Evolutionary conservation across 179 eudicot genomes (phyloP).

Genomic region (Silene noctiflora): DNA sequence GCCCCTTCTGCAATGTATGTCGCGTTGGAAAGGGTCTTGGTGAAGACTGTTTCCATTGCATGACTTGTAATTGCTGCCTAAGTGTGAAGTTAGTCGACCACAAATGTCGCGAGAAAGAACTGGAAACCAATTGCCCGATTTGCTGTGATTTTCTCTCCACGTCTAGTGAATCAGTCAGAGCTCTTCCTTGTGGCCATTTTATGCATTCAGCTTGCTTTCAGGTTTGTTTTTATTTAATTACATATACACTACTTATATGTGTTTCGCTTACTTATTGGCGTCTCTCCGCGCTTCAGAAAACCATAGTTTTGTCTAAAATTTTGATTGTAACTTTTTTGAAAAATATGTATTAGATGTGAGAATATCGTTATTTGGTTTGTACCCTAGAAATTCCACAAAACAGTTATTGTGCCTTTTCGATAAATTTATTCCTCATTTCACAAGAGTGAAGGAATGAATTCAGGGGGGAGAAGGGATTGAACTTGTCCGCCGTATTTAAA

Average conservation of each 20-base stretch:
- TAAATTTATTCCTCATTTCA: not conserved
- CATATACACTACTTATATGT: not conserved
- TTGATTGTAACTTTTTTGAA: not conserved
- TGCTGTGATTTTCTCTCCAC: conserved; percentile 97
- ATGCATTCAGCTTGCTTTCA: conserved; percentile 99
- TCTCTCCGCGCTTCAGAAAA: not conserved
- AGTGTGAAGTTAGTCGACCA: conserved; percentile 69
- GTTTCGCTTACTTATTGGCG: not conserved
- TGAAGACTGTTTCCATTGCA: conserved; percentile 85
- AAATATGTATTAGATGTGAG: not conserved
- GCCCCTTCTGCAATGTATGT: conserved; percentile 95
- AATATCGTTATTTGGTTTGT: no score
- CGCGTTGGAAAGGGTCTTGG: conserved; percentile 94
- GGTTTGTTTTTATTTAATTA: conserved; percentile 41
- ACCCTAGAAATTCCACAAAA: no score
- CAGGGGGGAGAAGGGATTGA: no score
- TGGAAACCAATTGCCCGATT: conserved; percentile 94
- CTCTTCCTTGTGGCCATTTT: conserved; percentile 94
- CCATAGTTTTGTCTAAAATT: not conserved
- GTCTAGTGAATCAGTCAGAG: conserved; percentile 81
- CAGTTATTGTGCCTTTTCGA: not conserved
- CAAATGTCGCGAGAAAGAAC: conserved; percentile 85
- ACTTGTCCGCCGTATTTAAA: no score
- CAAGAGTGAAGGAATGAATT: no score
- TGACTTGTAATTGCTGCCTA: conserved; percentile 90